Evolutionary conservation across 257 asterid species (phyloP).

Genomic region (Solanum rostratum): DNA sequence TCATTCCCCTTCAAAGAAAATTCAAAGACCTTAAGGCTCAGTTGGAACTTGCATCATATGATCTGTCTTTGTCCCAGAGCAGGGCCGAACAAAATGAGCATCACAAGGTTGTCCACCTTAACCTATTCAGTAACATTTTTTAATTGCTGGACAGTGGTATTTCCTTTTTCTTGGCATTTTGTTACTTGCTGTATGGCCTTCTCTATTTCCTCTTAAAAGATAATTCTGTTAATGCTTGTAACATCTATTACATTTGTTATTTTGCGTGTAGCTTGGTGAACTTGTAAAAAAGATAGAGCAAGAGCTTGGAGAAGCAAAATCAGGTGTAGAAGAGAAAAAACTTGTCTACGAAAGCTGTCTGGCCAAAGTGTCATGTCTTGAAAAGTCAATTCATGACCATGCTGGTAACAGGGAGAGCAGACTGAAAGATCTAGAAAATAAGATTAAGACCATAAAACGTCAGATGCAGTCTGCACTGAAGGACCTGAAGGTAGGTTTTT

Average conservation of each 20-base stretch:
- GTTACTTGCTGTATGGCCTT: neutral
- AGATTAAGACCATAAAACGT: constrained; percentile 50
- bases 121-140: neutral
- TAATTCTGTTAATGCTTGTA: neutral
- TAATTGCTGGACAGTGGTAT: neutral
- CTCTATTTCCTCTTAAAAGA: neutral
- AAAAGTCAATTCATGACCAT: constrained; percentile 65
- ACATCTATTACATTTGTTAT: neutral
- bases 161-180: neutral
- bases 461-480: constrained; percentile 71
- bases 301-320: constrained; percentile 68
- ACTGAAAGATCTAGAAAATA: constrained; percentile 80
- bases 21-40: constrained; percentile 73
- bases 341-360: constrained; percentile 44
- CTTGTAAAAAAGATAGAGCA: constrained; percentile 66
- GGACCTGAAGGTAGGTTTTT: constrained; percentile 57
- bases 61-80: constrained; percentile 68
- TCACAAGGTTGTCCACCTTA: constrained; percentile 61
- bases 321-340: constrained; percentile 52
- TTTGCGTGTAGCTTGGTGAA: constrained; percentile 63
- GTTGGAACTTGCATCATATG: constrained; percentile 85
- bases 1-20: constrained; percentile 79
- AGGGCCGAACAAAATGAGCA: constrained; percentile 95
- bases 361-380: constrained; percentile 64
- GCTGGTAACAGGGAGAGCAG: constrained; percentile 71